Evolutionary conservation across 306 rosid species (phyloP).

Genomic region (Neltuma alba): DNA sequence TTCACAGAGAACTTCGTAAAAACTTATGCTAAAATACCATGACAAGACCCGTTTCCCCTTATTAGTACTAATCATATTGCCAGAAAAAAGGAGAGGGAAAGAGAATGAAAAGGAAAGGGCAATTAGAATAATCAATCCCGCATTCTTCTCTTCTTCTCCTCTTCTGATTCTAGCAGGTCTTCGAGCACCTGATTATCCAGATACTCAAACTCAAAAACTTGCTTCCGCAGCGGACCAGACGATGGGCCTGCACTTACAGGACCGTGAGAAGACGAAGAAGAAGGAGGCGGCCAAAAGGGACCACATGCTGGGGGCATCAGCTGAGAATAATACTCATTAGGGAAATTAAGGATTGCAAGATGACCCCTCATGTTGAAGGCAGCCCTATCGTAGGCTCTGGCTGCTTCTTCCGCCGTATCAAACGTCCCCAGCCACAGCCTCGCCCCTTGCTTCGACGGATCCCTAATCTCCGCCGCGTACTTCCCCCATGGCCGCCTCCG

Average conservation of each 20-base stretch:
- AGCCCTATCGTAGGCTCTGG: slow-evolving; percentile 83
- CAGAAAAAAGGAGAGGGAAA: neutral
- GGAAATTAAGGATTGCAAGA: slow-evolving; percentile 78
- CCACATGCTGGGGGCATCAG: slow-evolving; percentile 65
- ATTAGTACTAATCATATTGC: neutral
- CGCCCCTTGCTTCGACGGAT: slow-evolving; percentile 76
- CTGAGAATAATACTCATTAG: slow-evolving; percentile 71
- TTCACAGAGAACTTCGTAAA: neutral
- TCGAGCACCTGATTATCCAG: slow-evolving; percentile 76
- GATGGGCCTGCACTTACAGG: slow-evolving; percentile 38
- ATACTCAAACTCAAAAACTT: slow-evolving; percentile 67
- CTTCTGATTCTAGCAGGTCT: slow-evolving; percentile 70
- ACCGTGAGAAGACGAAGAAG: slow-evolving; percentile 21
- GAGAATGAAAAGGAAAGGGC: neutral
- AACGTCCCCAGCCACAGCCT: slow-evolving; percentile 83
- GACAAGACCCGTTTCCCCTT: neutral
- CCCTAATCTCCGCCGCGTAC: slow-evolving; percentile 86
- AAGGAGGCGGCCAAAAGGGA: slow-evolving; percentile 47
- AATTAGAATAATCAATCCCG: neutral
- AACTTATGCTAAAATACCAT: neutral
- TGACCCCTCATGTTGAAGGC: slow-evolving; percentile 78
- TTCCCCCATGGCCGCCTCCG: slow-evolving; percentile 87
- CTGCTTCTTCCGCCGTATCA: slow-evolving; percentile 85
- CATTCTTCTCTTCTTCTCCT: slow-evolving; percentile 47
- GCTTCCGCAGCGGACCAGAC: slow-evolving; percentile 41